Base-by-base conservation (phyloP, 129 eudicot species). In the Pulicaria dysenterica region DNA sequence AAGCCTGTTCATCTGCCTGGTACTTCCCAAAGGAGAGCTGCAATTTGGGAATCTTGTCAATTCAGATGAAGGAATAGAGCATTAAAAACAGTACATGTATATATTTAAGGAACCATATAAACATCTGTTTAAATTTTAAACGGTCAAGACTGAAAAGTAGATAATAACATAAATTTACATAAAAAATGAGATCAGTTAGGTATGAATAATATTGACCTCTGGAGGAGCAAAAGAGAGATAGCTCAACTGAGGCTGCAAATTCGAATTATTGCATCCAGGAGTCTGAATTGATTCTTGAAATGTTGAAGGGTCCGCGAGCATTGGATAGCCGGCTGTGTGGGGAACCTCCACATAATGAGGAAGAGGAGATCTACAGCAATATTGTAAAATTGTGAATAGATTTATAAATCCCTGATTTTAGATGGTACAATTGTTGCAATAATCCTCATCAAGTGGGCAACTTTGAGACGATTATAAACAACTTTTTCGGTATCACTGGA, bases 161-260 rank as follows among this genome's bases (percentile, higher is more conserved):
- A 14, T 48, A 47, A n/a, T 2, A 2, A 24, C 31, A 24, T 24
- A 24, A 24, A 24, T 59, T 37, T 59, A 59, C 14, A 59, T 37
- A 59, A 19, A 59, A 59, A 59, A 59, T 59, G 65, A 19, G 65
- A 59, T 37, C 10, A 59, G 38, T 10, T 11, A 12, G 3, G 36
- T 13, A 10, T 36, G n/a, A 14, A 75, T 44, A 38, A 44, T 9
- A n/a, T 48, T 54, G 62, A 88, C 97, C 95, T 91, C 97, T 44
- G 97, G 95, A 55, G 97, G 97, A 73, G 97, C 90, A 68, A 91
- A 91, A 24, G 97, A 91, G 37, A 91, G 89, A 80, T 88, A 91
- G 73, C 86, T 84, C 65, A 66, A 66, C 40, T 61, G 76, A 76
- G 78, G 78, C 57, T 82, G 77, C 40, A 63, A 73, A 50, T 69